Conservation (phyloP, 2,329 filamentous ascomycete genomes). For the Emericellopsis cladophorae region DNA sequence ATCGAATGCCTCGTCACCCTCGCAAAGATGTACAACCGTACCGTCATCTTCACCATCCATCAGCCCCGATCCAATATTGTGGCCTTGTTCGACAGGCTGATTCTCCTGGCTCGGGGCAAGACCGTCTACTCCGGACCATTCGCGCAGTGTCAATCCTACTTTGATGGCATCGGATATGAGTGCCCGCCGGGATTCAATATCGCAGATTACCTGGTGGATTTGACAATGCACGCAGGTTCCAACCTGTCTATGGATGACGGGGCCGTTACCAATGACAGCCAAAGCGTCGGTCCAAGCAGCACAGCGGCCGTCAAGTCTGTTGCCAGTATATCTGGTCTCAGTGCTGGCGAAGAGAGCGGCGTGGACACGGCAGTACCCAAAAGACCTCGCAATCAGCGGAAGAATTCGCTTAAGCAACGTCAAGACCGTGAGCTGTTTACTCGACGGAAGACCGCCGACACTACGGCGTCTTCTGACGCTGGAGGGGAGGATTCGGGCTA, state of each 20-base stretch:
- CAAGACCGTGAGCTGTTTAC: slow-evolving; percentile 90
- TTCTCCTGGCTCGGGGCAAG: slow-evolving; percentile 78
- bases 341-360: slow-evolving; percentile 55
- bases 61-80: slow-evolving; percentile 98
- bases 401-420: slow-evolving; percentile 68
- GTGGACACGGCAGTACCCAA: slow-evolving; percentile 44
- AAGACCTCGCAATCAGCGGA: slow-evolving; percentile 57
- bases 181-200: slow-evolving; percentile 98
- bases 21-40: slow-evolving; percentile 92
- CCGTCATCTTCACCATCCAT: slow-evolving; percentile 96
- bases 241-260: slow-evolving; percentile 44
- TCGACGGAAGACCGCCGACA: slow-evolving; percentile 53
- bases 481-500: slow-evolving; percentile 38
- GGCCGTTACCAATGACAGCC: slow-evolving; percentile 36
- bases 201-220: slow-evolving; percentile 90
- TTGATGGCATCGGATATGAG: slow-evolving; percentile 80
- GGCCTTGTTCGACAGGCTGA: slow-evolving; percentile 86
- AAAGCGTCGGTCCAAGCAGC: slow-evolving; percentile 71
- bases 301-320: slow-evolving; percentile 83
- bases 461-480: slow-evolving; percentile 47
- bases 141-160: slow-evolving; percentile 77
- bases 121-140: slow-evolving; percentile 93
- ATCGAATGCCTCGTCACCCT: slow-evolving; percentile 90
- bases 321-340: slow-evolving; percentile 67
- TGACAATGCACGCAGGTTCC: slow-evolving; percentile 87